Percentiles rank a stretch among this genome's conserved stretches.
Evolutionary conservation across 2,329 filamentous ascomycete genomes (phyloP).

Genomic region (Epichloe elymi): DNA sequence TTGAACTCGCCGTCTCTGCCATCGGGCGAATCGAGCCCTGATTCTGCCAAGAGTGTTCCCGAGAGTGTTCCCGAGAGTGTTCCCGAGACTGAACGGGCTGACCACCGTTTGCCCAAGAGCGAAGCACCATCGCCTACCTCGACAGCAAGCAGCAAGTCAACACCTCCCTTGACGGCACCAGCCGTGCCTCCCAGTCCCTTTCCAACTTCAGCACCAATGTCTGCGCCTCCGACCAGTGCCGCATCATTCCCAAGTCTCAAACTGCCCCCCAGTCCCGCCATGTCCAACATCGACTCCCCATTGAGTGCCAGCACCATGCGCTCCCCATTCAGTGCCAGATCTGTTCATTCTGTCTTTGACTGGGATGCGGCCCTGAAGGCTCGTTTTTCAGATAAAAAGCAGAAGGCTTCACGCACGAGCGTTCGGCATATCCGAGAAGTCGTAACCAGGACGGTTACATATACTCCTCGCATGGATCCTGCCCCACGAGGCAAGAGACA

Average conservation of each 20-base stretch:
- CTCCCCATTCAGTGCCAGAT: constrained; percentile 62
- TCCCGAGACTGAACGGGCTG: constrained; percentile 40
- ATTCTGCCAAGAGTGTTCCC: constrained; percentile 41
- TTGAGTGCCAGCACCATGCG: constrained; percentile 45
- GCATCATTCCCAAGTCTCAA: constrained; percentile 54
- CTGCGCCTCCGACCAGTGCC: constrained; percentile 46
- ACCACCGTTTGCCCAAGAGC: constrained; percentile 45
- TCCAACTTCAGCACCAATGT: constrained; percentile 40
- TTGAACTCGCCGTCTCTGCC: constrained; percentile 55
- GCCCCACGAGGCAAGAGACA: constrained; percentile 88
- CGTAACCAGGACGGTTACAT: constrained; percentile 87
- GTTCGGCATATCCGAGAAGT: constrained; percentile 71
- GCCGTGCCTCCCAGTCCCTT: constrained; percentile 36
- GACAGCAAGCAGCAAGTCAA: constrained; percentile 19
- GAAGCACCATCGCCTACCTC: constrained; percentile 34
- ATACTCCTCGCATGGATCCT: constrained; percentile 74
- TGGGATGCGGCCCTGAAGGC: constrained; percentile 62
- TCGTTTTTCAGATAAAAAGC: constrained; percentile 47
- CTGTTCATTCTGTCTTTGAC: constrained; percentile 58
- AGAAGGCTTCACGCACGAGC: constrained; percentile 45
- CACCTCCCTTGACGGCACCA: constrained; percentile 24
- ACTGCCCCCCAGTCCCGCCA: constrained; percentile 62
- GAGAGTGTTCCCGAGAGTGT: constrained; percentile 34
- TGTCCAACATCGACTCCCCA: constrained; percentile 57
- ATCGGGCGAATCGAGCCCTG: constrained; percentile 35